Percentiles rank a stretch among this genome's conserved stretches.
Evolutionary conservation across 2,329 filamentous ascomycete genomes (phyloP).

Genomic region (Rhytidhysteron rufulum): DNA sequence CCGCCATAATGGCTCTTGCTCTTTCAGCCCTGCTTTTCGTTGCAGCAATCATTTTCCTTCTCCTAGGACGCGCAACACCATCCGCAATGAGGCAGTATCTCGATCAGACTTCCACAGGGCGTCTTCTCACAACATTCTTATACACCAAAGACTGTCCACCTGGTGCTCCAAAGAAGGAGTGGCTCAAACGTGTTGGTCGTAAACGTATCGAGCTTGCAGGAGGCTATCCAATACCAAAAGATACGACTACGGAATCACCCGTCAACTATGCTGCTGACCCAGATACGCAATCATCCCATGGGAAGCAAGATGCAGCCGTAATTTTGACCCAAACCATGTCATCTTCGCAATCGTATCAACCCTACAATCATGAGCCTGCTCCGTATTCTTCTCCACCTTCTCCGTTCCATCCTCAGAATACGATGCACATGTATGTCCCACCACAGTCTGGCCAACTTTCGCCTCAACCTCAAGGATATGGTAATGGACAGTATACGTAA

Average conservation of each 20-base stretch:
- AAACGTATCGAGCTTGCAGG: background rate
- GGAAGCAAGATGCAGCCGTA: too few relatives aligned
- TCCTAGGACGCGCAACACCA: background rate
- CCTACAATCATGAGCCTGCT: too few relatives aligned
- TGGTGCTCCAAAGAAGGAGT: background rate
- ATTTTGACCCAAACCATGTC: too few relatives aligned
- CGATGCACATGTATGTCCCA: too few relatives aligned
- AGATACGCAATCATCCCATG: too few relatives aligned
- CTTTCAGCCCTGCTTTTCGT: constrained; percentile 5
- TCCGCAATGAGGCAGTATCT: background rate
- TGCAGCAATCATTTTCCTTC: background rate
- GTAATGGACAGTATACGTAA: too few relatives aligned
- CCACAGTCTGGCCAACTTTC: too few relatives aligned
- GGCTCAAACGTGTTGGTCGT: background rate
- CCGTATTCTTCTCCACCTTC: too few relatives aligned
- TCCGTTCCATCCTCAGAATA: too few relatives aligned
- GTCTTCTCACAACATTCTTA: background rate
- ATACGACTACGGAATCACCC: constrained; percentile 1
- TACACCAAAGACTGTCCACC: background rate
- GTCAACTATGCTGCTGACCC: too few relatives aligned
- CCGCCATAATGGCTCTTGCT: constrained; percentile 19
- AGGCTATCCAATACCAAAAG: background rate
- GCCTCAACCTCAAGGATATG: too few relatives aligned
- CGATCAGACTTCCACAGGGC: background rate
- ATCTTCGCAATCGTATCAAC: too few relatives aligned